Evolutionary conservation across 257 asterid genomes (phyloP), one percentile per base, ranked within the genome.

Genomic region (Apocynum venetum): DNA sequence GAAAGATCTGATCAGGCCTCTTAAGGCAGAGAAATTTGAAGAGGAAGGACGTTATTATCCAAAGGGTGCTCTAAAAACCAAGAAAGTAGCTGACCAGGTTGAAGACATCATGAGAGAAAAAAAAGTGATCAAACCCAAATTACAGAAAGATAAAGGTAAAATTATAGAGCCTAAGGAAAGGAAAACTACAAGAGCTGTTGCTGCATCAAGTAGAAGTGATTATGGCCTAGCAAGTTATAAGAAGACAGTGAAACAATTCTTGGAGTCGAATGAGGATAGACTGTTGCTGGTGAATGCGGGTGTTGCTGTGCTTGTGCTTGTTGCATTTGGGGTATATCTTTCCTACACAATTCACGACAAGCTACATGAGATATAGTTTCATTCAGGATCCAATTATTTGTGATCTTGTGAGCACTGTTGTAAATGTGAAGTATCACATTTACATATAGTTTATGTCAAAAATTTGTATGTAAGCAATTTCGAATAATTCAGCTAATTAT

Each of bases 201-300:
- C 51, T 68, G 56, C 78, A 74, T 67, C 64, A 36, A 66, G 35
- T 75, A 20, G 75, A 6, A 55, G 55, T 17, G 76, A 68, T 44
- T 69, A 40, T 72, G 63, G 55, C 8, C 41, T 53, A 59, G 81
- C 47, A 63, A 86, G 84, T 63, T 59, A 74, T 35, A 86, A 78
- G 83, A 72, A 84, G 41, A 82, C 83, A 77, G 85, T 84, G 70
- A 84, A 81, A 79, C 87, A 84, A 60, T 48, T 88, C 65, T 53
- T 79, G 1, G 88, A 80, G 65, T 77, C 81, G 31, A 84, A 83
- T 57, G 97, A 89, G 79, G 97, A 89, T 68, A 83, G 88, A 77
- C 92, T 85, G 64, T 61, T 89, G 85, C 78, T 94, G 82, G 90
- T 91, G 78, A 92, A 89, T 77, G 82, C 89, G 80, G 96, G 92